Base-by-base conservation (phyloP, 108 stramenopile species). In the Nitzschia palea region DNA sequence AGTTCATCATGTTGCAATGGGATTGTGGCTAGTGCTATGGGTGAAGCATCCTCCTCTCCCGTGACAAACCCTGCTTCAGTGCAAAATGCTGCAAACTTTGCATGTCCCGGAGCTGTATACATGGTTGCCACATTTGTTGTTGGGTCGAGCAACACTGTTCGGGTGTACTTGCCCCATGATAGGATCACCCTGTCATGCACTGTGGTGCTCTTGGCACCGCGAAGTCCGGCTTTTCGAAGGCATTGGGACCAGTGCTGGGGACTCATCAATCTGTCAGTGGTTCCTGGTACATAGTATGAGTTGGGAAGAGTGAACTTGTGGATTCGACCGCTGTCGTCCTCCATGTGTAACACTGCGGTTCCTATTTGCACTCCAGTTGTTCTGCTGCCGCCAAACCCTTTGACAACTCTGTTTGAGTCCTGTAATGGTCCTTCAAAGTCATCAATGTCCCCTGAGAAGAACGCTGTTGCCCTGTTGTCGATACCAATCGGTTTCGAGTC, bases 221-320 rank as follows among this genome's bases (percentile, higher is more conserved):
- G 20, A 18, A 6, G 6, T 20, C 6, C 50, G n/a, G 6, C 18
- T 20, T 6, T 51, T 51, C 50, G n/a, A 51, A 18, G 50, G 6
- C 20, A 51, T 6, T 78, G 48, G 2, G 73, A 63, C 80, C 76
- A 83, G 67, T 83, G 75, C 47, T 79, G 74, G 2, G 71, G 78
- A 25, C 65, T 68, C 8, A 83, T 35, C 23, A 83, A 75, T 33
- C 67, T 48, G 6, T 44, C 27, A 3, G 32, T 40, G 8, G 59
- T 12, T 14, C 51, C 30, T 15, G 78, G 75, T 5, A 76, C 35
- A 40, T 70, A 80, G 47, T 62, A 62, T 0, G 75, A 66, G 53
- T 80, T 73, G 23, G 73, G 67, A 4, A 82, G 66, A 3, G 32
- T 9, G 2, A 80, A 45, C 6, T 4, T 29, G 48, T 86, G 80